phyloP scores from a whole-genome alignment of 306 rosid genomes.

The Pyrus pyrifolia region DNA sequence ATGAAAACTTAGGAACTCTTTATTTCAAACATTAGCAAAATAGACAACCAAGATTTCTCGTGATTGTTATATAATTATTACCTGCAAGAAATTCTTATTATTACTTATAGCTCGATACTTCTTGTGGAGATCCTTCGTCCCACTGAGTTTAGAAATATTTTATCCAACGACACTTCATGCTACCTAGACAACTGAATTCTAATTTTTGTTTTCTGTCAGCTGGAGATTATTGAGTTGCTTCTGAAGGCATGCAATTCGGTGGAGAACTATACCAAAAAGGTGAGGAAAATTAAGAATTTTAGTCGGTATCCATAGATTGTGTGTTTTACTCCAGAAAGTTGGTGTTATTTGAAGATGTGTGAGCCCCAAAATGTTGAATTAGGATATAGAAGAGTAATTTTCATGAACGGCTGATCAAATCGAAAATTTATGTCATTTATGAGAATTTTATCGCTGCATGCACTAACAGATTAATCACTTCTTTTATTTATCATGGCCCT shows the following conservation, averaged over 20 bases:
- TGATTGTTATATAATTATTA: neutral
- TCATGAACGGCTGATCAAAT: neutral
- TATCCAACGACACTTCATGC: neutral
- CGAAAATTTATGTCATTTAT: neutral
- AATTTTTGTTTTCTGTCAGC: constrained; percentile 28
- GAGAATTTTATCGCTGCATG: too few relatives aligned
- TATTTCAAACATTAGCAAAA: neutral
- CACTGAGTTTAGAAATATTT: neutral
- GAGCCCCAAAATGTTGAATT: neutral
- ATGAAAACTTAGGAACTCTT: neutral
- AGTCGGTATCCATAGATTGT: neutral
- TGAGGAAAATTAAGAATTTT: constrained; percentile 11
- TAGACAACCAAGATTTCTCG: neutral
- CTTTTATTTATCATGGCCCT: too few relatives aligned
- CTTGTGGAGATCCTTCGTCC: neutral
- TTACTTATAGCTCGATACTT: neutral
- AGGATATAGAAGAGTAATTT: neutral
- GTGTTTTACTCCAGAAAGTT: neutral
- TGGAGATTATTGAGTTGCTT: constrained; percentile 64
- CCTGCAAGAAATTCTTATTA: neutral
- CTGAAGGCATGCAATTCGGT: constrained; percentile 63
- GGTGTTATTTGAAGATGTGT: neutral
- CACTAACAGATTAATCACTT: too few relatives aligned
- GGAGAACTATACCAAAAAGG: constrained; percentile 54
- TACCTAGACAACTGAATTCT: constrained; percentile 16